Evolutionary conservation across 2,329 filamentous ascomycete genomes (phyloP), one percentile per base, ranked within the genome.

Genomic region (Aspergillus sp.): DNA sequence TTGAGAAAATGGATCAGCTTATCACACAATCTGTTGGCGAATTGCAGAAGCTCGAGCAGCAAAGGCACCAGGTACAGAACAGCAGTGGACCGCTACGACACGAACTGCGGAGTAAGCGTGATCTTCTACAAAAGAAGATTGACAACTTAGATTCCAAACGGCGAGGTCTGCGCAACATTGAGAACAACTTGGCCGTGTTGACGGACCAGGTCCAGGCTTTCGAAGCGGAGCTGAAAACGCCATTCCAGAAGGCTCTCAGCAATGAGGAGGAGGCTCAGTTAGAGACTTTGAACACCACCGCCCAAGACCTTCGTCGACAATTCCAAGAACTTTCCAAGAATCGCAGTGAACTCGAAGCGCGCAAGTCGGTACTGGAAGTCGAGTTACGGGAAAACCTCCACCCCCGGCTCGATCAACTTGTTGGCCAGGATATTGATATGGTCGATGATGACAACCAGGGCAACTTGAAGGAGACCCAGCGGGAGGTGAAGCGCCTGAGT

Each of bases 191-290:
- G 69, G 87, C 89, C 59, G 84, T 86, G 38, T 81, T 96, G 49
- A 82, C 86, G 46, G 87, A 91, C 54, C 88, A 89, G 59, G 80
- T 95, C 52, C 81, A 79, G 45, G 86, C 88, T 5, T 88, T 91
- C 67, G 86, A 96, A 70, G 80, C 86, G 2, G 95, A 99, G 69
- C 74, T 97, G 51, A 80, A 81, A 14, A 89, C 90, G 1, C 88
- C 95, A 20, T 99, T 97, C 77, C 95, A 96, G 76, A 97, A 96
- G 73, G 88, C 88, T 11, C 79, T 99, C 45, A 88, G 87, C 9
- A 76, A 82, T 6, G 83, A 86, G n/a, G 95, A 99, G 71, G 93
- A 97, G 71, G 78, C 80, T 38, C 86, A 89, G 64, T 79, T 99
- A 3, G 88, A 94, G 56, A 79, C 79, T 31, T 81, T 96, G 9